phyloP scores from a whole-genome alignment of 2,329 filamentous ascomycete genomes.

The Intubia oerlemansii region DNA sequence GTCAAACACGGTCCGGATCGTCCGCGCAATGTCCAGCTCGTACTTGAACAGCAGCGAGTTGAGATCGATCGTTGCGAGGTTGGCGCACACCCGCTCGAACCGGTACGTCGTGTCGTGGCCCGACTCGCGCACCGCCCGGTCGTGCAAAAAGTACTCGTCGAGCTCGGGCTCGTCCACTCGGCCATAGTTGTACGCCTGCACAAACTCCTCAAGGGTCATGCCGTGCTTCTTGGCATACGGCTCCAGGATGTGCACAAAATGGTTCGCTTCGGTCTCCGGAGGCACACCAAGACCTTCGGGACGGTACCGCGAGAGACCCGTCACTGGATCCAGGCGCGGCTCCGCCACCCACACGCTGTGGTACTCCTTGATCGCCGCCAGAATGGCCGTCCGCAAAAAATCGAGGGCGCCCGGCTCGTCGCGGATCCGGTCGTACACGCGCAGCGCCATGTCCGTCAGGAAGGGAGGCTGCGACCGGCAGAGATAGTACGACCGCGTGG shows the following conservation, averaged over 20 bases:
- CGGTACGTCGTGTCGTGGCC: constrained; percentile 94
- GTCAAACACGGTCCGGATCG: constrained; percentile 64
- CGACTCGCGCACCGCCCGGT: constrained; percentile 86
- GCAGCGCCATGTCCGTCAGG: constrained; percentile 87
- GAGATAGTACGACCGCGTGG: constrained; percentile 89
- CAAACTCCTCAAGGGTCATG: constrained; percentile 68
- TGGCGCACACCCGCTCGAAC: constrained; percentile 66
- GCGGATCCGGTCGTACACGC: constrained; percentile 85
- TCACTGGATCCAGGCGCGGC: constrained; percentile 56
- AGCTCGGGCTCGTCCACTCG: constrained; percentile 65
- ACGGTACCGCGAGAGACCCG: constrained; percentile 66
- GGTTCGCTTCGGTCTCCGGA: constrained; percentile 72
- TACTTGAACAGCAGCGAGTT: constrained; percentile 96
- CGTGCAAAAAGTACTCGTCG: constrained; percentile 89
- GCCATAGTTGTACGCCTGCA: constrained; percentile 67
- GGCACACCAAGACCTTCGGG: constrained; percentile 71
- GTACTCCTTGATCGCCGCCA: constrained; percentile 95
- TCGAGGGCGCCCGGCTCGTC: constrained; percentile 60
- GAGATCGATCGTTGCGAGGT: constrained; percentile 82
- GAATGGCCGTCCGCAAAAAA: constrained; percentile 57
- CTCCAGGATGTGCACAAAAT: constrained; percentile 65
- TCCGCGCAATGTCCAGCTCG: constrained; percentile 76
- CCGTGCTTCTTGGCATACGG: constrained; percentile 71
- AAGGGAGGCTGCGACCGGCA: constrained; percentile 89
- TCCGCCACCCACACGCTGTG: constrained; percentile 68